Percentiles rank a stretch among this genome's conserved stretches.
phyloP scores from a whole-genome alignment of 768 basidiomycete genomes.

The Suillus bovinus region DNA sequence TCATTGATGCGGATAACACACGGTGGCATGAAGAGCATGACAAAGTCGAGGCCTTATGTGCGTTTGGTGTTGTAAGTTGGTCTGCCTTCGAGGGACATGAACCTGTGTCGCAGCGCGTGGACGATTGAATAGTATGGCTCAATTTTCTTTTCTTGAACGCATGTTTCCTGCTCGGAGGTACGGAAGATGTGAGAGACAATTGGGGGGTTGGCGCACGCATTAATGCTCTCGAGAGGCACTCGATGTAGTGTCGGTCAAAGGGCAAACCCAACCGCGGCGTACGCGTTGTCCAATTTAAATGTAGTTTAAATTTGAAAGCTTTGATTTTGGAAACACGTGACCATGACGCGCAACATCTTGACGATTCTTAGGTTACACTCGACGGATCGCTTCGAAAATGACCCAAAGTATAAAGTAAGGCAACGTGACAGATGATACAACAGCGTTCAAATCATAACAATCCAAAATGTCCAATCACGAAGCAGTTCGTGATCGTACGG shows the following conservation, averaged over 20 bases:
- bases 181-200: slow-evolving; percentile 10
- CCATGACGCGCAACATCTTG: slow-evolving; percentile 20
- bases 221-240: not conserved
- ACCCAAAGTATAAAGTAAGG: too few species aligned
- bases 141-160: slow-evolving; percentile 28
- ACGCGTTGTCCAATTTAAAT: slow-evolving; percentile 1
- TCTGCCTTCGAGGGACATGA: slow-evolving; percentile 12
- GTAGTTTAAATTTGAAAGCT: not conserved
- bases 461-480: too few species aligned
- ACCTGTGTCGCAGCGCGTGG: slow-evolving; percentile 10
- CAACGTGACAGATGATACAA: too few species aligned
- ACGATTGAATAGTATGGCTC: not conserved
- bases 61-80: slow-evolving; percentile 17
- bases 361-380: too few species aligned
- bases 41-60: slow-evolving; percentile 15
- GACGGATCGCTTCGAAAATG: too few species aligned
- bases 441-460: too few species aligned
- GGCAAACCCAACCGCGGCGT: not conserved
- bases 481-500: too few species aligned
- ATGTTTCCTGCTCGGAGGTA: slow-evolving; percentile 18
- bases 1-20: slow-evolving; percentile 20
- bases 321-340: slow-evolving; percentile 32
- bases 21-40: slow-evolving; percentile 34
- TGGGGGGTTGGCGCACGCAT: slow-evolving; percentile 23
- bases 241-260: slow-evolving; percentile 3